Conservation (phyloP, 2,329 filamentous ascomycete species). For the Exophiala spinifera region DNA sequence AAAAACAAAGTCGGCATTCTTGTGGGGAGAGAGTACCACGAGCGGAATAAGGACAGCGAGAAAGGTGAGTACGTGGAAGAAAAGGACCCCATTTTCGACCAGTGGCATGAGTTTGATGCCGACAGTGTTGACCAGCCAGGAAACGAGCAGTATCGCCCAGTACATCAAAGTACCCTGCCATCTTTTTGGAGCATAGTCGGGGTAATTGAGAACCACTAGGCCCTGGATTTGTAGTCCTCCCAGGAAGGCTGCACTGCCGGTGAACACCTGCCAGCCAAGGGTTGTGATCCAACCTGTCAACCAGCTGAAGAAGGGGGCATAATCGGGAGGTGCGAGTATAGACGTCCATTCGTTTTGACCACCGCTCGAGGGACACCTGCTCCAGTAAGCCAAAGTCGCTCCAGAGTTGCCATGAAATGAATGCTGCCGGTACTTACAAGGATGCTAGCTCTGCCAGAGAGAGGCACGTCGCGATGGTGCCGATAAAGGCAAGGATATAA, state of each 20-base stretch:
- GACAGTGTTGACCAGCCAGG: constrained; percentile 34
- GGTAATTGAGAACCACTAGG: constrained; percentile 32
- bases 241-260: constrained; percentile 29
- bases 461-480: too few species aligned
- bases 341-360: too few species aligned
- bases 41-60: constrained; percentile 35
- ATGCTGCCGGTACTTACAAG: too few species aligned
- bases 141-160: constrained; percentile 29
- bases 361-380: too few species aligned
- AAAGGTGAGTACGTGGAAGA: constrained; percentile 35
- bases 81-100: constrained; percentile 32
- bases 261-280: constrained; percentile 35
- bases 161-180: constrained; percentile 35
- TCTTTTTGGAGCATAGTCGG: constrained; percentile 27
- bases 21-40: constrained; percentile 33
- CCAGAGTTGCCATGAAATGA: too few species aligned
- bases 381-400: too few species aligned
- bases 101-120: too few species aligned
- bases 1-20: constrained; percentile 44
- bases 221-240: constrained; percentile 35
- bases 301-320: too few species aligned
- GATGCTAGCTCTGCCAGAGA: too few species aligned
- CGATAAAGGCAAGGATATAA: too few species aligned
- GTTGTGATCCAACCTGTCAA: constrained; percentile 31
- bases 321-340: too few species aligned